Conservation (phyloP, 2,329 filamentous ascomycete genomes). For the Aspergillus bombycis region DNA sequence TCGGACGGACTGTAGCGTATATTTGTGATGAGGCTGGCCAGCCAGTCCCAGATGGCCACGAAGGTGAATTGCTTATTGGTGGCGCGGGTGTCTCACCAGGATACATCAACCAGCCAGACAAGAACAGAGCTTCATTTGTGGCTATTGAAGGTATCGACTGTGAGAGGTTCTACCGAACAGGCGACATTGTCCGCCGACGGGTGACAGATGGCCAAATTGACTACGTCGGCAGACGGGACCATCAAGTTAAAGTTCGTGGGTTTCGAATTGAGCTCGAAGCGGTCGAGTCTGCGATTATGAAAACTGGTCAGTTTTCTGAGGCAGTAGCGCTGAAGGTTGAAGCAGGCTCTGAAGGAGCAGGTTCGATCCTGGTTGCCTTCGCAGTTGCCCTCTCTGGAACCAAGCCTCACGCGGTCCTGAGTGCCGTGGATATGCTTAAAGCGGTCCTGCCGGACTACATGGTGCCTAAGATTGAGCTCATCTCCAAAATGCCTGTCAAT, state of each 20-base stretch:
- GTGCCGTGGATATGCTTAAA: conserved; percentile 31
- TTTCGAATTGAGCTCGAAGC: conserved; percentile 38
- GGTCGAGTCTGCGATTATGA: conserved; percentile 24
- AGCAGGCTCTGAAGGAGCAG: background rate
- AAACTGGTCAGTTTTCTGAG: background rate
- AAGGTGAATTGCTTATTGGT: conserved; percentile 26
- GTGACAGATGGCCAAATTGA: conserved; percentile 31
- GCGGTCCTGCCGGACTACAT: conserved; percentile 44
- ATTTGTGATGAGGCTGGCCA: conserved; percentile 18
- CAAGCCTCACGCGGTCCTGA: conserved; percentile 21
- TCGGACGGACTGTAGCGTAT: conserved; percentile 11
- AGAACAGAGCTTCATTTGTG: conserved; percentile 29
- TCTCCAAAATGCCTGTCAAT: conserved; percentile 49
- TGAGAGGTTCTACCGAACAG: conserved; percentile 36
- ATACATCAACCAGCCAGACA: conserved; percentile 30
- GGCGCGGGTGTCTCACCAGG: conserved; percentile 16
- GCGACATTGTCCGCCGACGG: conserved; percentile 33
- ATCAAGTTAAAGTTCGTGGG: conserved; percentile 38
- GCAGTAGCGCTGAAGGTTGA: conserved; percentile 4
- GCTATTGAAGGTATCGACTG: conserved; percentile 6
- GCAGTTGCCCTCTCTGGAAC: conserved; percentile 9
- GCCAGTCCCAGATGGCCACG: conserved; percentile 15
- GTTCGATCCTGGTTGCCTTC: conserved; percentile 22
- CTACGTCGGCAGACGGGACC: conserved; percentile 37
- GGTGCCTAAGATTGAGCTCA: conserved; percentile 69